A percentile compares a stretch with the other conserved stretches of the same genome.
phyloP scores from a whole-genome alignment of 192 early-diverging fungal species.

The Backusella parvicylindrica region DNA sequence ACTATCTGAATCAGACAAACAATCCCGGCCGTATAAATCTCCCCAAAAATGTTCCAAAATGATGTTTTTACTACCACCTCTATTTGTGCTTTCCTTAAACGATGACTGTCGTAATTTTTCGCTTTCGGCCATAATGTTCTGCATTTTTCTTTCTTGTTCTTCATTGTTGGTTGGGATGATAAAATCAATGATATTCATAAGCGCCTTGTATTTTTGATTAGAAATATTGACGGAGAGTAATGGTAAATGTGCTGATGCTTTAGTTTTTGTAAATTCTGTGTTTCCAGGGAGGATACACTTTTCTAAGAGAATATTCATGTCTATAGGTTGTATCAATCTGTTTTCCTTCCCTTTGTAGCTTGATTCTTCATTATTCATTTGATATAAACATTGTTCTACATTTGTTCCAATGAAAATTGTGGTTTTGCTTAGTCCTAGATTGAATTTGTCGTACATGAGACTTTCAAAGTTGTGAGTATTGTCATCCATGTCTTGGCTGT shows the following conservation, averaged over 20 bases:
- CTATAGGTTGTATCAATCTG: constrained; percentile 67
- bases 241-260: constrained; percentile 66
- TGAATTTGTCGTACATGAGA: constrained; percentile 80
- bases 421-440: constrained; percentile 58
- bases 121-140: neutral
- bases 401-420: constrained; percentile 67
- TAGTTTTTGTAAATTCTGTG: constrained; percentile 60
- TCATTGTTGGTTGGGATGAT: constrained; percentile 37
- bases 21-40: neutral
- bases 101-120: neutral
- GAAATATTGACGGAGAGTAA: constrained; percentile 75
- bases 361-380: constrained; percentile 26
- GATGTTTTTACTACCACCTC: neutral
- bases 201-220: constrained; percentile 75
- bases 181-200: constrained; percentile 72
- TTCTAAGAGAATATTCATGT: constrained; percentile 65
- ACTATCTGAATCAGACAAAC: neutral
- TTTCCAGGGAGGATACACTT: constrained; percentile 71
- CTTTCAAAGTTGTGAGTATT: constrained; percentile 61
- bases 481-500: constrained; percentile 51
- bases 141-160: neutral
- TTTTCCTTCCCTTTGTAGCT: neutral
- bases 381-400: constrained; percentile 11
- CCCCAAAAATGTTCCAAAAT: constrained; percentile 1
- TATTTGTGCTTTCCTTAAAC: neutral